Percentiles rank a stretch among this genome's conserved stretches.
Conservation (phyloP, 208 protist species). For the Blechomonas ayalai region DNA sequence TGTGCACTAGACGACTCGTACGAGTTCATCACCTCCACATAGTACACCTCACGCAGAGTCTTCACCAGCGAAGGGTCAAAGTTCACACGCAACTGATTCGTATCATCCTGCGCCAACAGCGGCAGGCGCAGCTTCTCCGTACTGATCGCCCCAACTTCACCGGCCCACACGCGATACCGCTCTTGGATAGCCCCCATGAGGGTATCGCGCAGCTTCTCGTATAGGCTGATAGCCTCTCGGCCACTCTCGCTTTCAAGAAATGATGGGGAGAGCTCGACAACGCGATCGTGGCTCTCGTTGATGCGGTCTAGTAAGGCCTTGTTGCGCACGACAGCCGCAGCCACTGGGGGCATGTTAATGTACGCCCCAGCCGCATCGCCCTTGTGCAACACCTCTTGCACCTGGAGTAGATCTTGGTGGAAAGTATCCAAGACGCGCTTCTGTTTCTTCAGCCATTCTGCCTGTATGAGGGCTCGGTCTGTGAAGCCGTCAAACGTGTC, state of each 20-base stretch:
- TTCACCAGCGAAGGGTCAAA: constrained; percentile 95
- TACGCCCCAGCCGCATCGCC: constrained; percentile 72
- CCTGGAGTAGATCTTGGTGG: constrained; percentile 82
- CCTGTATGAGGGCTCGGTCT: constrained; percentile 89
- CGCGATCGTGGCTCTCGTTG: constrained; percentile 80
- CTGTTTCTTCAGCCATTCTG: constrained; percentile 94
- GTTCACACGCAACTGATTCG: constrained; percentile 85
- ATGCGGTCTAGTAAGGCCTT: constrained; percentile 93
- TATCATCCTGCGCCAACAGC: constrained; percentile 66
- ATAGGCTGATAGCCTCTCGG: constrained; percentile 70
- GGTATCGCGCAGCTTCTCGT: constrained; percentile 59
- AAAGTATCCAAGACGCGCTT: constrained; percentile 70
- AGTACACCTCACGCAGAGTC: constrained; percentile 95
- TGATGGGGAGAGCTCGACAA: constrained; percentile 53
- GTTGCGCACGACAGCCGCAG: constrained; percentile 88
- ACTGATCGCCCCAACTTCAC: constrained; percentile 80
- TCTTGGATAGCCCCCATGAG: constrained; percentile 70
- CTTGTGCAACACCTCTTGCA: constrained; percentile 90
- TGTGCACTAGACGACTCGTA: constrained; percentile 49
- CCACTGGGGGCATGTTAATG: constrained; percentile 90
- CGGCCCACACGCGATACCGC: constrained; percentile 87
- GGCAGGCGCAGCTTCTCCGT: constrained; percentile 93
- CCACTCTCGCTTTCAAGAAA: constrained; percentile 85
- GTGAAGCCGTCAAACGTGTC: constrained; percentile 96
- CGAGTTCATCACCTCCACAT: constrained; percentile 92